These are phyloP conservation scores for Alternaria longipes DNA, from an alignment of 2,329 filamentous ascomycete species.

Conservation along the genomic window DNA sequence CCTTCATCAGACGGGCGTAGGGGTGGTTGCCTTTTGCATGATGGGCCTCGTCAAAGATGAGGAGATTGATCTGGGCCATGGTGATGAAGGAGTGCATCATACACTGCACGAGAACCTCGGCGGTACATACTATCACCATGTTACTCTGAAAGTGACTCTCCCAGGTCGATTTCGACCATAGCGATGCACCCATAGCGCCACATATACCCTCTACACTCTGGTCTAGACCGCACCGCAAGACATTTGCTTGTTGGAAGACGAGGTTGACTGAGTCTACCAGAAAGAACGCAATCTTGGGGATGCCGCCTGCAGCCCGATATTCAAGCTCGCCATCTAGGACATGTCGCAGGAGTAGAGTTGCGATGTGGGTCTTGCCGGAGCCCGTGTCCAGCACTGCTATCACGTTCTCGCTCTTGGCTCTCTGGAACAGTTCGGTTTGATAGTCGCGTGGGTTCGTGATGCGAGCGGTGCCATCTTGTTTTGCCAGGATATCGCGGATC, in stretches of 20 bases:
- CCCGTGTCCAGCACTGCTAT: constrained; percentile 97
- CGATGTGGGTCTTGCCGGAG: constrained; percentile 95
- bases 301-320: constrained; percentile 67
- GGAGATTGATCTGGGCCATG: constrained; percentile 84
- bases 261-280: constrained; percentile 89
- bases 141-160: constrained; percentile 66
- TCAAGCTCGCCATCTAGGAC: constrained; percentile 80
- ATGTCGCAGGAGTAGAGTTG: constrained; percentile 82
- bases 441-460: constrained; percentile 87
- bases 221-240: constrained; percentile 82
- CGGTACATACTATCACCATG: constrained; percentile 92
- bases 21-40: constrained; percentile 94
- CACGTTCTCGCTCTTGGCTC: constrained; percentile 82
- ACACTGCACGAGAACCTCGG: constrained; percentile 82
- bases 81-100: constrained; percentile 80
- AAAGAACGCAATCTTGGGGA: constrained; percentile 80
- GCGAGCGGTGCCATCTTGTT: constrained; percentile 64
- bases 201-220: constrained; percentile 77
- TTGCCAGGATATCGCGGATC: constrained; percentile 62
- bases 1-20: constrained; percentile 88
- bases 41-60: constrained; percentile 96
- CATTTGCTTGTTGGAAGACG: constrained; percentile 87
- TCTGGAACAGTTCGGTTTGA: constrained; percentile 89
- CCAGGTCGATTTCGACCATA: constrained; percentile 71
- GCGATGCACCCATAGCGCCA: constrained; percentile 71